Evolutionary conservation across 176 grass and related monocot genomes (phyloP), one percentile per base, ranked within the genome.

Genomic region (Pharus latifolius): DNA sequence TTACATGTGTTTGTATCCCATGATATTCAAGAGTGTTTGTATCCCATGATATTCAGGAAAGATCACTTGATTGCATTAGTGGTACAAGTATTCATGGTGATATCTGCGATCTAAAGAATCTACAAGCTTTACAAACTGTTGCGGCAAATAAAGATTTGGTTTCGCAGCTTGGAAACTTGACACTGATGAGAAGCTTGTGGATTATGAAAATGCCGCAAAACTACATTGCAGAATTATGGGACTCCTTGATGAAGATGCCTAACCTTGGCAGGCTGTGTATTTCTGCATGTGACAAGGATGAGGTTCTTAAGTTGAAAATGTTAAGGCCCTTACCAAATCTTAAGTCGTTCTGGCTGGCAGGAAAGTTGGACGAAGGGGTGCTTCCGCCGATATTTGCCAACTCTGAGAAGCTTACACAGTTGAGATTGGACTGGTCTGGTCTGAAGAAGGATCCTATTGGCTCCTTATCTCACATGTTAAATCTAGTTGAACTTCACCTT

Each of bases 391-490:
- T 73, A 45, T 77, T 81, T 41, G 14, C n/a, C 44, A 44, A 58
- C 25, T 67, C 67, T 33, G 18, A 55, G 18, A 82, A 85, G 43
- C 14, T 89, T 27, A n/a, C 28, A 17, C 3, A 5, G 0, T 73
- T 89, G 40, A 72, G 28, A 67, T 3, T 89, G 40, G 28, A 35
- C 40, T 82, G 73, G 60, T 82, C 65, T 42, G 47, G 66, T 70
- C 73, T 87, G 66, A 76, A 78, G 60, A 75, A 78, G 33, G 84
- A 82, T 78, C 84, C 78, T 70, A 32, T 87, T 49, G 45, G 16
- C 2, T 82, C 84, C 13, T 77, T 87, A 8, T 82, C 31, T 60
- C 67, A 65, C 14, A 64, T 78, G 45, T 24, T 61, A 58, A 87
- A 33, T 75, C 72, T 87, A 10, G 77, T 75, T 61, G 10, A 50